Conservation (phyloP, 345 rosid genomes). For the Populus alba region DNA sequence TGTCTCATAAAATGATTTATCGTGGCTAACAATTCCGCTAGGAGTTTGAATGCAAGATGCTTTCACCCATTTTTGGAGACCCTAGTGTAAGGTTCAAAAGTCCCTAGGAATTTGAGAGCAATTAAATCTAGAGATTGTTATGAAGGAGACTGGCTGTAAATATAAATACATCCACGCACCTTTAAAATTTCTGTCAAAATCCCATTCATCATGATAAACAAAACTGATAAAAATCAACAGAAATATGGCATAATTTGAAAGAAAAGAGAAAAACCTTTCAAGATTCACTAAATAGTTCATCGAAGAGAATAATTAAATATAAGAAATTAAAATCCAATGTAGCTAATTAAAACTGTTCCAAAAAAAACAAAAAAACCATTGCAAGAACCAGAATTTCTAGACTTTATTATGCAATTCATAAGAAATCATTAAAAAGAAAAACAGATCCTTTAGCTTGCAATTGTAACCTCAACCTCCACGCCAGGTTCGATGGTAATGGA, state of each 20-base stretch:
- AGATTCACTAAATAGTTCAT: neutral
- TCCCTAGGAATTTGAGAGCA: neutral
- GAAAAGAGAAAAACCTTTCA: neutral
- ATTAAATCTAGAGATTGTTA: too few species aligned
- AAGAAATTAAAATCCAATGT: neutral
- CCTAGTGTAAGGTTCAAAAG: neutral
- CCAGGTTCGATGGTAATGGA: conserved; percentile 56
- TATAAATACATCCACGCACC: neutral
- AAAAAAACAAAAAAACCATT: neutral
- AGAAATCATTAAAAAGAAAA: neutral
- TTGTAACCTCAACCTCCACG: conserved; percentile 52
- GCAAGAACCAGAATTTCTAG: neutral
- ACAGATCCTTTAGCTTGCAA: conserved; percentile 26
- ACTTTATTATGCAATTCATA: neutral
- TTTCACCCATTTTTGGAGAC: neutral
- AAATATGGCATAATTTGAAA: too few species aligned
- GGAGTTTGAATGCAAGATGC: too few species aligned
- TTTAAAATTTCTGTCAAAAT: neutral
- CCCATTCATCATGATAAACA: neutral
- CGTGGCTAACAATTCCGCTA: too few species aligned
- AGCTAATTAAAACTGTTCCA: neutral
- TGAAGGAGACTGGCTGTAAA: neutral
- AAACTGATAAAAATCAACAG: neutral
- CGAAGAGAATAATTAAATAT: neutral
- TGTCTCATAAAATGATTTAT: too few species aligned